Conservation (phyloP, 2,329 filamentous ascomycete genomes). For the Hirsutella minnesotensis region DNA sequence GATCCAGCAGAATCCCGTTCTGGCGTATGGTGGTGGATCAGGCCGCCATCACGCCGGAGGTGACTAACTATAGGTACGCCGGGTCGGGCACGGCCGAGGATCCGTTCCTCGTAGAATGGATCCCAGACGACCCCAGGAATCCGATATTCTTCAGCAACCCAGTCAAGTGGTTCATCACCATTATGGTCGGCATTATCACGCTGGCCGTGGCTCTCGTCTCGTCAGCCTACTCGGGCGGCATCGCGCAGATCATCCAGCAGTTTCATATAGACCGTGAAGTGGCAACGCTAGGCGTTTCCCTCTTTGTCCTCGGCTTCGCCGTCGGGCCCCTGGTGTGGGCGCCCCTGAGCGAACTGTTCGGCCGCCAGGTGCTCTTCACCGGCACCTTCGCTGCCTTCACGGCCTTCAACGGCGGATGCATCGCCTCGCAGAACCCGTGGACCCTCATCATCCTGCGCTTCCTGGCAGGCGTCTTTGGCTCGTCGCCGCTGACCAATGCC, state of each 20-base stretch:
- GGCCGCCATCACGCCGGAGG: too few relatives aligned
- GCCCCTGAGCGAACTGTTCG: slow-evolving; percentile 60
- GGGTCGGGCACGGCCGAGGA: too few relatives aligned
- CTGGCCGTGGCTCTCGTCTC: slow-evolving; percentile 64
- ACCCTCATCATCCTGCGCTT: slow-evolving; percentile 52
- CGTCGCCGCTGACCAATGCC: slow-evolving; percentile 53
- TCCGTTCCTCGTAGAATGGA: too few relatives aligned
- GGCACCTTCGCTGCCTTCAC: slow-evolving; percentile 38
- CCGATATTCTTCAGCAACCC: slow-evolving; percentile 76
- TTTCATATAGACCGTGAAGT: slow-evolving; percentile 65
- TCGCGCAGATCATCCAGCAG: slow-evolving; percentile 48
- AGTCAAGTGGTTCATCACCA: slow-evolving; percentile 74
- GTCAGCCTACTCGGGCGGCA: slow-evolving; percentile 66
- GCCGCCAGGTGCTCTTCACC: slow-evolving; percentile 28
- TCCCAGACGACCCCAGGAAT: slow-evolving; percentile 57
- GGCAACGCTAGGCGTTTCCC: slow-evolving; percentile 41
- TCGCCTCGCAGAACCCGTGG: slow-evolving; percentile 47
- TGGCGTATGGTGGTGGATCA: too few relatives aligned
- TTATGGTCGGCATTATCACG: slow-evolving; percentile 68
- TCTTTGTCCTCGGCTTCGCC: slow-evolving; percentile 76
- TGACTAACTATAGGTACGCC: too few relatives aligned
- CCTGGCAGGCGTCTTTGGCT: slow-evolving; percentile 46
- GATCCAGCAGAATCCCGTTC: too few relatives aligned
- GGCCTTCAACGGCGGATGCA: slow-evolving; percentile 30
- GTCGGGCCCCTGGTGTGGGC: slow-evolving; percentile 73